Base-by-base conservation (phyloP, 345 rosid genomes). In the Arabis hirsuta region DNA sequence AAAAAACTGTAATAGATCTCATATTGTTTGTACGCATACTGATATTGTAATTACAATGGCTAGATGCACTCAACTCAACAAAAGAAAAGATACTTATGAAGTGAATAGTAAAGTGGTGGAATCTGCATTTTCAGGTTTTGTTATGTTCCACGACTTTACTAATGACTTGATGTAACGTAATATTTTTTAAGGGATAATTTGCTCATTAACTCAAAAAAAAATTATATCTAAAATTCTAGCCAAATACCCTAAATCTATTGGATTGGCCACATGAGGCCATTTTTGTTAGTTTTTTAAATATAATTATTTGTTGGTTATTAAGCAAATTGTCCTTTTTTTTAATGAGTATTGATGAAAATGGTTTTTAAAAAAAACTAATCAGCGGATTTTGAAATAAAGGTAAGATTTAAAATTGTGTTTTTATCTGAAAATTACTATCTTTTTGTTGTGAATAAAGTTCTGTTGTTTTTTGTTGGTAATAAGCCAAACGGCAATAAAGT, bases 101-200 rank as follows among this genome's bases (percentile, higher is more conserved):
- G 19, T 56, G 59, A 73, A 47, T 20, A 58, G 29, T 50, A 50
- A 50, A 58, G 41, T 42, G 31, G 62, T 67, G 78, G 73, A 67
- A 20, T 67, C 67, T 73, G 61, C 78, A 32, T 6, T 66, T 73
- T 48, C 73, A 58, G 67, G 67, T 50, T 13, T 65, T 65, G 60
- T 48, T 50, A 24, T 50, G 54, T 57, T 57, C 62, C 46, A 73
- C 13, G 29, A 48, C 32, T 26, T 26, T 44, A n/a, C 3, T 44
- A 22, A 11, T 38, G 29, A 13, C 4, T 14, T 20, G 6, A 16
- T 54, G 3, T 41, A 42, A 22, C 26, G 8, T 34, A 29, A 29
- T 29, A 29, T 6, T 34, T 34, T 34, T 32, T 32, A 32, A 32
- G 3, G 4, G 4, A 27, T 3, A 27, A 27, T 27, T 16, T 16